phyloP scores from a whole-genome alignment of 169 alveolate genomes.

The Cytauxzoon felis region DNA sequence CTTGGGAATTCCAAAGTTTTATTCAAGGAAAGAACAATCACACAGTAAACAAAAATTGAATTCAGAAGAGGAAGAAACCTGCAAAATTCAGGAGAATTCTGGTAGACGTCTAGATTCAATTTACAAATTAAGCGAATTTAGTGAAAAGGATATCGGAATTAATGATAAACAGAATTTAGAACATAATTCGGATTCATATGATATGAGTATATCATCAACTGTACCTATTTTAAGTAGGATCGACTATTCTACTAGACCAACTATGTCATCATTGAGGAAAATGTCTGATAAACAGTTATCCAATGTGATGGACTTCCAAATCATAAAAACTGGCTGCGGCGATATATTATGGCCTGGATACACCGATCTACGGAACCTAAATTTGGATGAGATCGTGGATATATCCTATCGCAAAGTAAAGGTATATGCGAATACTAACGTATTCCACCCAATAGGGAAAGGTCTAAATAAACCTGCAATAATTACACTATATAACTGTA shows the following conservation, averaged over 20 bases:
- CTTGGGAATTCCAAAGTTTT: slow-evolving; percentile 13
- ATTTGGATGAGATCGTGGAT: slow-evolving; percentile 73
- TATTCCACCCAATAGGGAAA: slow-evolving; percentile 63
- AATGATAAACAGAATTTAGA: too few relatives aligned
- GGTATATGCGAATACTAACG: slow-evolving; percentile 21
- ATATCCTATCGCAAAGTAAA: slow-evolving; percentile 48
- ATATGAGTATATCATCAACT: slow-evolving; percentile 2
- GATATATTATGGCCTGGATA: slow-evolving; percentile 78
- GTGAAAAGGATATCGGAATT: too few relatives aligned
- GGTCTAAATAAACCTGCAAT: slow-evolving; percentile 72
- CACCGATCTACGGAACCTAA: slow-evolving; percentile 75
- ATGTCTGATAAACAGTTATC: slow-evolving; percentile 76
- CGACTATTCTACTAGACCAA: slow-evolving; percentile 69
- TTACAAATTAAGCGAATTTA: too few relatives aligned
- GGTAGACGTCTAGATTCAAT: too few relatives aligned
- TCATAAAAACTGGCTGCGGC: slow-evolving; percentile 70
- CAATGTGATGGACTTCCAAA: slow-evolving; percentile 69
- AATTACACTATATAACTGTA: slow-evolving; percentile 63
- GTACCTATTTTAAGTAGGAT: slow-evolving; percentile 70
- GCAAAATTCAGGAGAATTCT: too few relatives aligned
- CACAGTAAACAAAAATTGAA: background rate
- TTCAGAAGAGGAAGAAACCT: background rate
- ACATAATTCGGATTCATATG: too few relatives aligned
- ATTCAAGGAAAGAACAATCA: background rate
- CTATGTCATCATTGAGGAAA: slow-evolving; percentile 62